Evolutionary conservation across 768 basidiomycete species (phyloP).

Genomic region (Coprinopsis cinerea): DNA sequence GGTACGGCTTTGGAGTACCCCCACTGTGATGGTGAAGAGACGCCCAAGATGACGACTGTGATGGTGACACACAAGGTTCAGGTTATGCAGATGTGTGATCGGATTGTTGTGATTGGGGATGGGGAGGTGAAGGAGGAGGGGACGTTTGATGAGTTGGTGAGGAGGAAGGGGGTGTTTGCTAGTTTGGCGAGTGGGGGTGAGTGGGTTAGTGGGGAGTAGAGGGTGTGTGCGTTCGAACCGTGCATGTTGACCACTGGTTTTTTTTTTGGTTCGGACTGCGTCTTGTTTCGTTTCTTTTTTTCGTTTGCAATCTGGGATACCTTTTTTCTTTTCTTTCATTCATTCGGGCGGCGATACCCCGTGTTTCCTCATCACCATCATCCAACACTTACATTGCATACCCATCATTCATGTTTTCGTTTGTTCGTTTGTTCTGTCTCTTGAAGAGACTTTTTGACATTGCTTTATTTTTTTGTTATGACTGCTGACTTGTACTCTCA

Average conservation of each 20-base stretch:
- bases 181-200: constrained; percentile 76
- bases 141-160: constrained; percentile 63
- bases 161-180: constrained; percentile 65
- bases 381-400: too few relatives aligned
- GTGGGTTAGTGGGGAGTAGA: constrained; percentile 28
- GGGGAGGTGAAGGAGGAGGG: constrained; percentile 79
- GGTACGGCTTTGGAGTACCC: too few relatives aligned
- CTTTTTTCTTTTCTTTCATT: not conserved
- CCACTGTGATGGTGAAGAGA: constrained; percentile 18
- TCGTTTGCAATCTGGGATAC: not conserved
- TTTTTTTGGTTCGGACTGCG: not conserved
- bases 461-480: too few relatives aligned
- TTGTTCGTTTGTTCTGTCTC: too few relatives aligned
- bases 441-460: too few relatives aligned
- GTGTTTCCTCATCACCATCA: not conserved
- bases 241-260: not conserved
- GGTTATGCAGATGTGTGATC: constrained; percentile 90
- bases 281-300: not conserved
- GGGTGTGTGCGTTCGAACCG: not conserved
- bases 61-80: constrained; percentile 92
- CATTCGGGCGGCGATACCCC: not conserved
- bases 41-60: constrained; percentile 72
- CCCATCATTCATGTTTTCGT: too few relatives aligned
- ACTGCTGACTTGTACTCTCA: too few relatives aligned
- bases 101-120: constrained; percentile 75